A percentile compares a stretch with the other conserved stretches of the same genome.
These are phyloP conservation scores for Royoungia palumana DNA, from an alignment of 768 basidiomycete genomes.

Conservation along the genomic window DNA sequence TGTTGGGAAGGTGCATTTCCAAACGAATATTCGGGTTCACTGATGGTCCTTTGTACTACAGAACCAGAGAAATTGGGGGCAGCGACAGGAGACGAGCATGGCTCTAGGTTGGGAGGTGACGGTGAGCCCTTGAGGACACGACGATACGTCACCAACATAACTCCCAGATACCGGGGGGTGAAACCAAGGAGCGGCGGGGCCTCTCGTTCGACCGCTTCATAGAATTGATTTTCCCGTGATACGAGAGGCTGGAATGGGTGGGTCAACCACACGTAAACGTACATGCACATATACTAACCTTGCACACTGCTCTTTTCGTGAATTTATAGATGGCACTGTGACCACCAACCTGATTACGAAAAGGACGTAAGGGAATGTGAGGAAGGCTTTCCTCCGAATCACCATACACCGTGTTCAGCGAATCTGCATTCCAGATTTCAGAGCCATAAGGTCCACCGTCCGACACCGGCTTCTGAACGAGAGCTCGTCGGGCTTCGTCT, in stretches of 20 bases:
- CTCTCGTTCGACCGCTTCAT: constrained; percentile 93
- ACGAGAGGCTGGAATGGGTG: constrained; percentile 73
- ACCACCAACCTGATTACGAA: constrained; percentile 97
- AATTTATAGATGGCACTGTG: constrained; percentile 98
- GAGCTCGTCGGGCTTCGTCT: constrained; percentile 6
- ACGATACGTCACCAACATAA: constrained; percentile 97
- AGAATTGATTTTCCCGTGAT: constrained; percentile 95
- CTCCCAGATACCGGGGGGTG: constrained; percentile 97
- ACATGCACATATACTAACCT: constrained; percentile 54
- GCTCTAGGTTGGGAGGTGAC: constrained; percentile 20
- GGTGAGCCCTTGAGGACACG: constrained; percentile 53
- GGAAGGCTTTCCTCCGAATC: constrained; percentile 61
- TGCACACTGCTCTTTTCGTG: constrained; percentile 96
- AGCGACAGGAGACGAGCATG: constrained; percentile 15
- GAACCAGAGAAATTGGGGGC: constrained; percentile 24
- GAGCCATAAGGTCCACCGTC: constrained; percentile 7
- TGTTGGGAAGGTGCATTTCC: constrained; percentile 1
- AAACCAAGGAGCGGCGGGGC: constrained; percentile 90
- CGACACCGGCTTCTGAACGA: constrained; percentile 16
- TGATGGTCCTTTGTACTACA: constrained; percentile 27
- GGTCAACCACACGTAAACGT: constrained; percentile 6
- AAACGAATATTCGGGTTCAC: constrained; percentile 19
- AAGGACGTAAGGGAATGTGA: constrained; percentile 91
- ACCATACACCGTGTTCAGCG: constrained; percentile 41
- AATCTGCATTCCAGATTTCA: constrained; percentile 29